These are phyloP conservation scores for Tricholoma saponaceum DNA, from an alignment of 768 basidiomycete genomes.

Conservation along the genomic window DNA sequence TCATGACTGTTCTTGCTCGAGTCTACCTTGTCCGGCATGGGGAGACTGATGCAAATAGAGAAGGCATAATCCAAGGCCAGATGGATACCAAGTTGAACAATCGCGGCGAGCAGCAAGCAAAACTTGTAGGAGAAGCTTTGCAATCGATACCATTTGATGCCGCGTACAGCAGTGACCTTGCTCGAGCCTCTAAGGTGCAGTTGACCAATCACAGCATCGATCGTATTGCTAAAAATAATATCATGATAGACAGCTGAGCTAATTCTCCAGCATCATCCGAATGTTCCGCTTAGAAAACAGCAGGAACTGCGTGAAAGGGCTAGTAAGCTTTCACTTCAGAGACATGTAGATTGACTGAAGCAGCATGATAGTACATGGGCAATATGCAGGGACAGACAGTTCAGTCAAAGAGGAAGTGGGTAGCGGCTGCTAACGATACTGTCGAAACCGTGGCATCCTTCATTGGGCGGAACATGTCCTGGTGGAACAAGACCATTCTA, in stretches of 20 bases:
- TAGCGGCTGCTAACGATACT: conserved; percentile 21
- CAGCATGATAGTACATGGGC: conserved; percentile 17
- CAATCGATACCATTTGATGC: conserved; percentile 49
- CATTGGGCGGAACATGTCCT: conserved; percentile 43
- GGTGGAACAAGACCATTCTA: conserved; percentile 56
- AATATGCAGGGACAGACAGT: conserved; percentile 47
- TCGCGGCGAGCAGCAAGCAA: conserved; percentile 56
- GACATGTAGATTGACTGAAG: neutral
- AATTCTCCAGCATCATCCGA: conserved; percentile 53
- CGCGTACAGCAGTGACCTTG: conserved; percentile 72
- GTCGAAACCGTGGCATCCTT: conserved; percentile 34
- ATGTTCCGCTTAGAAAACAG: conserved; percentile 37
- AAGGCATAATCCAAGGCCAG: conserved; percentile 71
- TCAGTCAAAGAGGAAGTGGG: conserved; percentile 9
- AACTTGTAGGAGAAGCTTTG: conserved; percentile 49
- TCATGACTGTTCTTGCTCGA: conserved; percentile 31
- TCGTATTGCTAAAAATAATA: conserved; percentile 1
- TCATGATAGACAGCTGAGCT: conserved; percentile 58
- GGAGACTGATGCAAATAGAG: conserved; percentile 68
- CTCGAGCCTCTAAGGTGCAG: conserved; percentile 60
- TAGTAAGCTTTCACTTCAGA: conserved; percentile 11
- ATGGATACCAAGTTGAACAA: conserved; percentile 65
- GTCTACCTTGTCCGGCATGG: conserved; percentile 75
- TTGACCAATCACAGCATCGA: neutral
- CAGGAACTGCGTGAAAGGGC: conserved; percentile 65